These are phyloP conservation scores for Paxillus ammoniavirescens DNA, from an alignment of 768 basidiomycete genomes.

Conservation along the genomic window DNA sequence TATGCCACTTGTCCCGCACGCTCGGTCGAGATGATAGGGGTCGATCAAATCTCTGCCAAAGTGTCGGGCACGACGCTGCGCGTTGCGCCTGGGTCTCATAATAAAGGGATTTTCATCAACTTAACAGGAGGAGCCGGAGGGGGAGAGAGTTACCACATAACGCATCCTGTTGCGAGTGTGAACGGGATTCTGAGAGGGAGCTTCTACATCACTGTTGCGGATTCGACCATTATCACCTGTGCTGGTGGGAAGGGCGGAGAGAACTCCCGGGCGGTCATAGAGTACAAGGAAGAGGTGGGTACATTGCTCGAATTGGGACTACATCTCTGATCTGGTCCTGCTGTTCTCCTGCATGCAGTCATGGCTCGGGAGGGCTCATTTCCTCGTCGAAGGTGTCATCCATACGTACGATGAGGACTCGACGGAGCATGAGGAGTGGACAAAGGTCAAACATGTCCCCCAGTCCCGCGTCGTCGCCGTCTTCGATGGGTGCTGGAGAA, in stretches of 20 bases:
- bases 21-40: conserved; percentile 67
- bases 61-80: conserved; percentile 86
- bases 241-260: conserved; percentile 59
- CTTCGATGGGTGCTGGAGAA: conserved; percentile 89
- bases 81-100: conserved; percentile 77
- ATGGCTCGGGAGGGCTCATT: conserved; percentile 89
- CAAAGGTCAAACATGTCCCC: conserved; percentile 89
- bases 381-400: conserved; percentile 84
- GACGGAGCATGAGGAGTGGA: conserved; percentile 67
- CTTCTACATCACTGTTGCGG: conserved; percentile 87
- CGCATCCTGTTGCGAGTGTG: conserved; percentile 85
- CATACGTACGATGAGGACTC: conserved; percentile 74
- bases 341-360: conserved; percentile 41
- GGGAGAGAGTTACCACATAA: conserved; percentile 84
- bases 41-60: conserved; percentile 93
- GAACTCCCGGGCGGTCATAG: conserved; percentile 77
- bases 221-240: conserved; percentile 81
- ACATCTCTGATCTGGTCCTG: neutral
- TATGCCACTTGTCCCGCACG: conserved; percentile 74
- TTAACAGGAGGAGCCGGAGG: conserved; percentile 71
- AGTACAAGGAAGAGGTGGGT: conserved; percentile 94
- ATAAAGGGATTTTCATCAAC: conserved; percentile 85
- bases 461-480: conserved; percentile 69
- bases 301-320: neutral
- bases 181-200: conserved; percentile 90